A percentile compares a stretch with the other conserved stretches of the same genome.
These are phyloP conservation scores for Phaeosphaeria sp. DNA, from an alignment of 2,329 filamentous ascomycete species.

Conservation along the genomic window DNA sequence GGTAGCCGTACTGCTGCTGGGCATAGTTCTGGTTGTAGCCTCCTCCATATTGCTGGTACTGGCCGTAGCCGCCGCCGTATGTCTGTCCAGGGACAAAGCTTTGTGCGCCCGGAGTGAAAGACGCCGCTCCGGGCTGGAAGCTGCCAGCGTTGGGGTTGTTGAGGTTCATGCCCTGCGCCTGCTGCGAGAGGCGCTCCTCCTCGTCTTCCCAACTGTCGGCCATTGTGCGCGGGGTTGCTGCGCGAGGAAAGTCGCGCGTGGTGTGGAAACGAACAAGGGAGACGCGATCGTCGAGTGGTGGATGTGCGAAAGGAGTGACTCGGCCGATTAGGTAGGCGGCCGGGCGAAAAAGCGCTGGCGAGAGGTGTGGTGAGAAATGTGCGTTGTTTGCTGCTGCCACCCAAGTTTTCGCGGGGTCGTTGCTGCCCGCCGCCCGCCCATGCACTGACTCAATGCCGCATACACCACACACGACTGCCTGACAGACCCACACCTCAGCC, in stretches of 20 bases:
- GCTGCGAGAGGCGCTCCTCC: conserved; percentile 77
- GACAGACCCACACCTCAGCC: background rate
- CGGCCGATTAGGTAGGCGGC: conserved; percentile 10
- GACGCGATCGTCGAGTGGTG: background rate
- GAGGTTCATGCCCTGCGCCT: conserved; percentile 53
- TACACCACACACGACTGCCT: conserved; percentile 21
- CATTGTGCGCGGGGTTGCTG: conserved; percentile 60
- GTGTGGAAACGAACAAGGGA: conserved; percentile 4
- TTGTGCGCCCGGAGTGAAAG: conserved; percentile 76
- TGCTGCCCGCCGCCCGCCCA: conserved; percentile 6
- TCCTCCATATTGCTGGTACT: conserved; percentile 53
- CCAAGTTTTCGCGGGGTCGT: conserved; percentile 27
- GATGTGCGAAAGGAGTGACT: conserved; percentile 12
- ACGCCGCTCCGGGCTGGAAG: conserved; percentile 71
- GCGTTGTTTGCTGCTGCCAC: conserved; percentile 26
- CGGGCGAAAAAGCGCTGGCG: conserved; percentile 16
- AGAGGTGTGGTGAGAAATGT: conserved; percentile 30
- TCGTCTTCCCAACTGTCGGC: conserved; percentile 95
- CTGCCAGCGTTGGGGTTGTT: conserved; percentile 31
- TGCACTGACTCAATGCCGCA: conserved; percentile 15
- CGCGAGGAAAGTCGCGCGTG: conserved; percentile 9
- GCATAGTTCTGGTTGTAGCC: conserved; percentile 50
- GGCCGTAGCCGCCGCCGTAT: conserved; percentile 56
- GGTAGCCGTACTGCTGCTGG: conserved; percentile 59
- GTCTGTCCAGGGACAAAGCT: conserved; percentile 75